phyloP scores from a whole-genome alignment of 2,329 filamentous ascomycete genomes.

The Dactylellina leptospora region DNA sequence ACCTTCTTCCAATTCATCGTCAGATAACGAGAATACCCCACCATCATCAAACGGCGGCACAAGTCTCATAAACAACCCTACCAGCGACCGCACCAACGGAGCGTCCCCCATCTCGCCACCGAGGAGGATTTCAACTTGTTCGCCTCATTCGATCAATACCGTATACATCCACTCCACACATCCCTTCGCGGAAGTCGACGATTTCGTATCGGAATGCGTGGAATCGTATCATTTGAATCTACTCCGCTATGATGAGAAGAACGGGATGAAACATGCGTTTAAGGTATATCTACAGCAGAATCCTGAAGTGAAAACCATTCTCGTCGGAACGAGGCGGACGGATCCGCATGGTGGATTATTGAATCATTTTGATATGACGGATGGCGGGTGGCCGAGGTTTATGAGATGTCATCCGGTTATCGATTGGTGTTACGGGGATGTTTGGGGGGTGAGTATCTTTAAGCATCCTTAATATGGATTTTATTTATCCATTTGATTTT shows the following conservation, averaged over 20 bases:
- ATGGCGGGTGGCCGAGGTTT: slow-evolving; percentile 87
- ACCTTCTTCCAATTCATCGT: slow-evolving; percentile 57
- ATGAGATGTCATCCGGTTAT: slow-evolving; percentile 95
- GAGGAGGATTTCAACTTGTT: slow-evolving; percentile 59
- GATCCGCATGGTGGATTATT: slow-evolving; percentile 86
- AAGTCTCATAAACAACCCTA: too few species aligned
- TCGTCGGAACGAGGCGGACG: slow-evolving; percentile 87
- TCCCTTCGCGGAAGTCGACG: slow-evolving; percentile 85
- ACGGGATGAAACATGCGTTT: slow-evolving; percentile 79
- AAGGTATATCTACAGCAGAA: slow-evolving; percentile 75
- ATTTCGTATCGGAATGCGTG: slow-evolving; percentile 77
- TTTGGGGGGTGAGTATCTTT: slow-evolving; percentile 79
- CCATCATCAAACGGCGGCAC: slow-evolving; percentile 24
- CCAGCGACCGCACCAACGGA: slow-evolving; percentile 16
- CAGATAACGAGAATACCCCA: slow-evolving; percentile 38
- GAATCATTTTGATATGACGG: slow-evolving; percentile 85
- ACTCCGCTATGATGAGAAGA: slow-evolving; percentile 74
- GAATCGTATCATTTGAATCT: slow-evolving; percentile 77
- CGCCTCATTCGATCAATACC: slow-evolving; percentile 69
- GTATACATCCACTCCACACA: slow-evolving; percentile 88
- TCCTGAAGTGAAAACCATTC: slow-evolving; percentile 75
- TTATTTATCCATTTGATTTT: slow-evolving; percentile 19
- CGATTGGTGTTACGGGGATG: slow-evolving; percentile 95
- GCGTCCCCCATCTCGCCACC: slow-evolving; percentile 40
- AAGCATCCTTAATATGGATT: background rate